Base-by-base conservation (phyloP, 1,284 basidiomycete genomes). In the Ceratobasidium sp. region DNA sequence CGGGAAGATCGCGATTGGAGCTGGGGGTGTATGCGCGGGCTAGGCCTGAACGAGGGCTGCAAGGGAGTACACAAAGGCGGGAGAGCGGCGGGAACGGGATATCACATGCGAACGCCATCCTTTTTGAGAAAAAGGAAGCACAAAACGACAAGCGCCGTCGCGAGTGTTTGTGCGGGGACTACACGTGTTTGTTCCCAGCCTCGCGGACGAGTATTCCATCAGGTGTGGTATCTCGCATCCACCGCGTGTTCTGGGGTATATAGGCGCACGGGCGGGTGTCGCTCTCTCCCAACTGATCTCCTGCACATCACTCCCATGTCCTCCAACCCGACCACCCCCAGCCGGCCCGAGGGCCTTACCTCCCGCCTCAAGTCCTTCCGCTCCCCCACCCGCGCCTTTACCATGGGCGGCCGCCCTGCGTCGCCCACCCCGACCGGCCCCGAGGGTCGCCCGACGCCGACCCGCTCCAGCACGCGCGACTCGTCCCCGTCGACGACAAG, bases 221-320 rank as follows among this genome's bases (percentile, higher is more conserved):
- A 53, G 43, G 9, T 18, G 43, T 45, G 43, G 30, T 32, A 32
- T 32, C 53, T 41, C 59, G 21, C 58, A 60, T 4, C 21, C 41
- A 18, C 10, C 41, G 59, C 41, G 59, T 60, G 57, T 39, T 21
- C 59, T 46, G 59, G 59, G 26, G 41, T 45, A 45, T 45, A 60
- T 60, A 60, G 43, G 39, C 41, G 41, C 23, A 30, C n/a, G 41
- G 41, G 41, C 23, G 41, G 53, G 41, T 26, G 21, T n/a, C 8
- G 23, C 16, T 21, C 32, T 53, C 18, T 53, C 2, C 26, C 52
- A 43, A 57, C 34, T 60, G 52, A 55, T 55, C 65, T 45, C 48
- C 64, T 69, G 64, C 36, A 55, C 50, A 69, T 69, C 50, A 69
- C 64, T 50, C 3, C 50, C 50, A 69, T 69, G 65, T 69, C 65